These are phyloP conservation scores for Aspergillus tanneri DNA, from an alignment of 2,329 filamentous ascomycete genomes.

Conservation along the genomic window DNA sequence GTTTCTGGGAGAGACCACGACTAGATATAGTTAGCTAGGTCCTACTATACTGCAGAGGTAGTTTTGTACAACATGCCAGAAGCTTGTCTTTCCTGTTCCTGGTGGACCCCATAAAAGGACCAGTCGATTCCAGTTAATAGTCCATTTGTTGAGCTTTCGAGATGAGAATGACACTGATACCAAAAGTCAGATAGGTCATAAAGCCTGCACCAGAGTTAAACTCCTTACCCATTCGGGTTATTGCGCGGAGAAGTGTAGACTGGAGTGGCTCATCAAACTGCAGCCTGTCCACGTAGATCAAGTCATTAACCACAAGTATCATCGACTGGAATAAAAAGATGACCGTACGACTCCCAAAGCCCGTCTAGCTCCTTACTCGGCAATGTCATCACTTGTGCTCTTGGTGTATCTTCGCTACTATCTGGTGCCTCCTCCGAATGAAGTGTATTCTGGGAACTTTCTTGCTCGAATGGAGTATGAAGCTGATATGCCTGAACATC, in stretches of 20 bases:
- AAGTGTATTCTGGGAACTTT: conserved; percentile 23
- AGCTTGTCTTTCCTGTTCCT: conserved; percentile 82
- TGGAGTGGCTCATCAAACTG: conserved; percentile 46
- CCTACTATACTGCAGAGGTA: neutral
- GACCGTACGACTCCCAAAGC: conserved; percentile 45
- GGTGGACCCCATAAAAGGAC: conserved; percentile 91
- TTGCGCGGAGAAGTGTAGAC: conserved; percentile 41
- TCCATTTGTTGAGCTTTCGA: conserved; percentile 36
- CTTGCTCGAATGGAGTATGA: conserved; percentile 22
- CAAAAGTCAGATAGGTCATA: neutral
- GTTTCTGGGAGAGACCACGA: conserved; percentile 50
- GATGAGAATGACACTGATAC: conserved; percentile 33
- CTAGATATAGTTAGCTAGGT: conserved; percentile 17
- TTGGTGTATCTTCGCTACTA: conserved; percentile 26
- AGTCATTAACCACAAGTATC: neutral
- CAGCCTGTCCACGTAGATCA: conserved; percentile 28
- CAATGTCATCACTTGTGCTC: conserved; percentile 35
- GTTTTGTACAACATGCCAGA: conserved; percentile 16
- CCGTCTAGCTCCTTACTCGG: conserved; percentile 43
- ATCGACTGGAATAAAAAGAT: neutral
- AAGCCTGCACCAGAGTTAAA: neutral
- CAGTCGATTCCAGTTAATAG: conserved; percentile 49
- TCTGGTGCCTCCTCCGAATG: conserved; percentile 16
- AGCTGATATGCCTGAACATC: conserved; percentile 47
- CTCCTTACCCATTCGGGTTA: conserved; percentile 39